Percentiles rank a stretch among this genome's conserved stretches.
phyloP scores from a whole-genome alignment of 345 rosid genomes.

The Raphanus raphanistrum region DNA sequence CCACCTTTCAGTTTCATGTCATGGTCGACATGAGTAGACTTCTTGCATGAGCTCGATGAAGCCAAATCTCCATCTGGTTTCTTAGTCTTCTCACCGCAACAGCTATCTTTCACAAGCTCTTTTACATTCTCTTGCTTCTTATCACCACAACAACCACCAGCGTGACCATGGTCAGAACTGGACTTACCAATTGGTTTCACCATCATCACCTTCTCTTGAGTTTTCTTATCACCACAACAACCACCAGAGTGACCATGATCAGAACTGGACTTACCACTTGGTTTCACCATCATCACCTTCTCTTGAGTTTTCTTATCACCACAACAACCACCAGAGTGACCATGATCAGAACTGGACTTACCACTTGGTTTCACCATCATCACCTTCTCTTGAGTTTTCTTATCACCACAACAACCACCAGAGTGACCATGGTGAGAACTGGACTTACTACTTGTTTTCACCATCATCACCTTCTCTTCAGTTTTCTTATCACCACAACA shows the following conservation, averaged over 20 bases:
- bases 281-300: not conserved
- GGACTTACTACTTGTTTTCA: slow-evolving; percentile 10
- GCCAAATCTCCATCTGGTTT: slow-evolving; percentile 7
- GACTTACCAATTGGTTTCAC: slow-evolving; percentile 10
- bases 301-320: slow-evolving; percentile 19
- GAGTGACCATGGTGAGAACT: slow-evolving; percentile 21
- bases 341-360: slow-evolving; percentile 16
- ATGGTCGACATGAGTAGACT: slow-evolving; percentile 25
- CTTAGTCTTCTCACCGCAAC: slow-evolving; percentile 22
- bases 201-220: slow-evolving; percentile 28
- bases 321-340: slow-evolving; percentile 34
- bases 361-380: slow-evolving; percentile 2
- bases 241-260: not conserved
- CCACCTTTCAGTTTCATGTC: slow-evolving; percentile 24
- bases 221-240: slow-evolving; percentile 35
- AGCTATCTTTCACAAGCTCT: slow-evolving; percentile 23
- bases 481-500: slow-evolving; percentile 31
- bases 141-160: slow-evolving; percentile 35
- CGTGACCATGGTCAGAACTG: slow-evolving; percentile 18
- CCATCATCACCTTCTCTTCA: slow-evolving; percentile 29
- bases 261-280: not conserved
- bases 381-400: slow-evolving; percentile 31
- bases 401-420: slow-evolving; percentile 36
- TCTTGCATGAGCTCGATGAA: slow-evolving; percentile 34
- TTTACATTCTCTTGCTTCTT: slow-evolving; percentile 23